Evolutionary conservation across 371 early-diverging fungal species (phyloP), one percentile per base, ranked within the genome.

Genomic region (Batkoa obscura): DNA sequence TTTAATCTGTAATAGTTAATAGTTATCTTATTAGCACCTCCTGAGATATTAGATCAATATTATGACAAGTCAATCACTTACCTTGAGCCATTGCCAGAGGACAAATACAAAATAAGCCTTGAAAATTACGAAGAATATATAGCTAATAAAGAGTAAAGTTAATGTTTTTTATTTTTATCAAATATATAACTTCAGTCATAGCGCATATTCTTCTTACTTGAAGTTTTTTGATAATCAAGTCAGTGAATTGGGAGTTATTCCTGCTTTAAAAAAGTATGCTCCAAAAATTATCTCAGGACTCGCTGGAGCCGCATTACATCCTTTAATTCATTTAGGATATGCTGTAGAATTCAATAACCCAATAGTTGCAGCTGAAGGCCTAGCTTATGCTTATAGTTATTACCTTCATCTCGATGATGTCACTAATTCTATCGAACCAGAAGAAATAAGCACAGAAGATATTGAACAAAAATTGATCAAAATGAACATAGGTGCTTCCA

Each of bases 271-370:
- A n/a, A 36, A 43, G 6, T 58, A 51, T 45, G 5, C 52, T 12
- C 51, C 58, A 9, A 8, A 12, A 2, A 35, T 58, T 13, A n/a
- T 58, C 5, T 9, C 49, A 2, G 58, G 58, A 6, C 31, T 51
- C 2, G 33, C 32, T 2, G 58, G 58, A 13, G 52, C 50, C 32
- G 52, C 53, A 1, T 13, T 50, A n/a, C 58, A 58, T 35, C 58
- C 58, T 13, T 43, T 58, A 12, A 58, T 58, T 35, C 58, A 58
- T 30, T n/a, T 58, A 34, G 52, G 58, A 3, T 58, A 58, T 35
- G 50, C 58, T 3, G 42, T 58, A 42, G 58, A 58, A 33, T 58
- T 58, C 32, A 30, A 52, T 1, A 12, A 17, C 17, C 23, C 36
- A 30, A 3, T 32, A 3, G 58, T 51, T 32, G 38, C 38, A 32